Evolutionary conservation across 1,284 basidiomycete species (phyloP).

Genomic region (Peniophora sp.): DNA sequence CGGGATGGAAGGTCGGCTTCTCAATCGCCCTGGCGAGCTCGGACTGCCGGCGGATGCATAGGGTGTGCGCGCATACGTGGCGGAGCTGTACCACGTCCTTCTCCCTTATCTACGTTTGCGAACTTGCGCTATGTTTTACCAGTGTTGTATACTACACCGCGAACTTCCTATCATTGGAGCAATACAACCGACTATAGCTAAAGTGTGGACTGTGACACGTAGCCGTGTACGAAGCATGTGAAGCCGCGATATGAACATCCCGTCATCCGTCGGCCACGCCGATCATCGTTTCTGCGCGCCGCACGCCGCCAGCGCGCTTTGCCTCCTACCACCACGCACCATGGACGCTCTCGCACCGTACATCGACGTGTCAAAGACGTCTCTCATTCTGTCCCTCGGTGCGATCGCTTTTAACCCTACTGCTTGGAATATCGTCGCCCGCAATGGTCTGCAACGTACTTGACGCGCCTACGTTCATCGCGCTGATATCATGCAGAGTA

Average conservation of each 20-base stretch:
- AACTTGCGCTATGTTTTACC: no score
- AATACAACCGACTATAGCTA: no score
- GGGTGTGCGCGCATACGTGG: not conserved
- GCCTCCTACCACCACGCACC: not conserved
- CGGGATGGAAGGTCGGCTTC: conserved; percentile 65
- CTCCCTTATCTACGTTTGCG: no score
- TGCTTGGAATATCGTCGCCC: conserved; percentile 94
- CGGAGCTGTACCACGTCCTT: no score
- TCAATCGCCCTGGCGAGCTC: conserved; percentile 32
- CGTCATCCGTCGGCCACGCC: no score
- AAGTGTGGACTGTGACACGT: no score
- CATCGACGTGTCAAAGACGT: conserved; percentile 57
- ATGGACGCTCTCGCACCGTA: not conserved
- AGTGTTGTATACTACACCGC: no score
- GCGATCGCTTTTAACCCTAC: conserved; percentile 84
- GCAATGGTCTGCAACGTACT: conserved; percentile 61
- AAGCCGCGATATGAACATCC: no score
- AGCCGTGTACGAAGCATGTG: no score
- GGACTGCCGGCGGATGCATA: conserved; percentile 3
- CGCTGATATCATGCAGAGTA: conserved; percentile 55
- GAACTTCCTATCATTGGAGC: no score
- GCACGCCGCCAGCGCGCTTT: not conserved
- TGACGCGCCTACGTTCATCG: conserved; percentile 1
- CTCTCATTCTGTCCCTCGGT: conserved; percentile 56
- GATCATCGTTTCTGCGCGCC: no score